Evolutionary conservation across 225 moss, liverwort and hornwort genomes (phyloP), one percentile per base, ranked within the genome.

Genomic region (Anthoceros angustus): DNA sequence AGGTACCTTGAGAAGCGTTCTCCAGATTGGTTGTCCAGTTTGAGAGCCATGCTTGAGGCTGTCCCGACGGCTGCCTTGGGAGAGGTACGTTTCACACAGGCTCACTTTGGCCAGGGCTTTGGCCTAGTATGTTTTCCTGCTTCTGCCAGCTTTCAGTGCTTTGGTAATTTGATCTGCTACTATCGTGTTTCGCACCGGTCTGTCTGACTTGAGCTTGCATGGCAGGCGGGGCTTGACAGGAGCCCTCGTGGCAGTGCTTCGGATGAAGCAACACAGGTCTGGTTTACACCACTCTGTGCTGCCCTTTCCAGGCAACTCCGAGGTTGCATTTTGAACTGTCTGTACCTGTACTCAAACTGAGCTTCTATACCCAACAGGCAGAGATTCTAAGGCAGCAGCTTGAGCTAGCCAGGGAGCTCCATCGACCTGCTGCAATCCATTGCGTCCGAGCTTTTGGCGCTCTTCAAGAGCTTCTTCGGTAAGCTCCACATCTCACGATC

Each of bases 31-130:
- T 76, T 87, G 46, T 42, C 76, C 23, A 79, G 32, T 8, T 79
- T 98, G 0, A 77, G 72, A 63, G 67, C 73, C 41, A 79, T 87
- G 76, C 84, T 98, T 32, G 76, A 86, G 48, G 68, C 70, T 38
- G 77, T 77, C 20, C 95, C 92, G 63, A 64, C 80, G 41, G 83
- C 95, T 9, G 88, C 86, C 41, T 78, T 98, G 41, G 95, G 95
- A 32, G 95, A 98, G 77, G 85, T 41, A 10, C 5, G 6, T 10
- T 10, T 38, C 6, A 64, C 18, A 15, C 21, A 21, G 16, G 50
- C 50, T 15, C 18, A 21, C 21, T 3, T 4, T 55, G 18, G 3
- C 18, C 16, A 21, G 50, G 16, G 14, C 68, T 25, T 41, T 25
- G 14, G 14, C 8, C 15, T 16, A n/a, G n/a, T n/a, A n/a, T n/a